Evolutionary conservation across 495 filamentous ascomycete species (phyloP).

Genomic region (Neurospora cerealis): DNA sequence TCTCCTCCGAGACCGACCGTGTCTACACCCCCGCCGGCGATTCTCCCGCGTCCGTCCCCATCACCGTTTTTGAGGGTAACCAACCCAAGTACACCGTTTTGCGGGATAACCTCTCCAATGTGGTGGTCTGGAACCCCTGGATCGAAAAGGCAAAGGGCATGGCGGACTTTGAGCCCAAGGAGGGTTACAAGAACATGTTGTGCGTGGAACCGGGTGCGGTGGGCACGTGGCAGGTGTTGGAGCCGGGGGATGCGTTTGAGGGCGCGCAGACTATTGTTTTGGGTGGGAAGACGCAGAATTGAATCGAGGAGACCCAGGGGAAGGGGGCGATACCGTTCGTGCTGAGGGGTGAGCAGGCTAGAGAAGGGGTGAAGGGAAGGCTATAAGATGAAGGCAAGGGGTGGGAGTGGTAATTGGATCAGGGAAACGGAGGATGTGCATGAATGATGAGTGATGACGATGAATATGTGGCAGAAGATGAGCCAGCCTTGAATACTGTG

Average conservation of each 20-base stretch:
- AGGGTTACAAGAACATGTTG: slow-evolving; percentile 84
- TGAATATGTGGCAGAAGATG: background rate
- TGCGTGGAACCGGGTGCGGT: slow-evolving; percentile 90
- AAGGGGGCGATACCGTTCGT: too few species aligned
- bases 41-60: slow-evolving; percentile 40
- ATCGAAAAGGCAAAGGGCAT: slow-evolving; percentile 68
- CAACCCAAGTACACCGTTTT: slow-evolving; percentile 53
- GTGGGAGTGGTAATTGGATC: background rate
- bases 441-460: background rate
- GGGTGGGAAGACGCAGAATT: background rate
- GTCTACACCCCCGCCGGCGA: slow-evolving; percentile 49
- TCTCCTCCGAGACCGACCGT: slow-evolving; percentile 75
- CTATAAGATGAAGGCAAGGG: too few species aligned
- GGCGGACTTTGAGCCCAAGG: slow-evolving; percentile 79
- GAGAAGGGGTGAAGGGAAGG: too few species aligned
- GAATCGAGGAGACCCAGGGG: background rate
- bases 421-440: background rate
- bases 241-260: slow-evolving; percentile 80
- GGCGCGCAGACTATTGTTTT: slow-evolving; percentile 65
- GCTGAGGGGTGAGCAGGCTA: too few species aligned
- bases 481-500: background rate
- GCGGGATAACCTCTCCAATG: slow-evolving; percentile 71
- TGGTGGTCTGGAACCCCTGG: slow-evolving; percentile 99
- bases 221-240: slow-evolving; percentile 67
- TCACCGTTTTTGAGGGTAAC: slow-evolving; percentile 34